A percentile compares a stretch with the other conserved stretches of the same genome.
phyloP scores from a whole-genome alignment of 345 rosid species.

The Anastatica hierochuntica region DNA sequence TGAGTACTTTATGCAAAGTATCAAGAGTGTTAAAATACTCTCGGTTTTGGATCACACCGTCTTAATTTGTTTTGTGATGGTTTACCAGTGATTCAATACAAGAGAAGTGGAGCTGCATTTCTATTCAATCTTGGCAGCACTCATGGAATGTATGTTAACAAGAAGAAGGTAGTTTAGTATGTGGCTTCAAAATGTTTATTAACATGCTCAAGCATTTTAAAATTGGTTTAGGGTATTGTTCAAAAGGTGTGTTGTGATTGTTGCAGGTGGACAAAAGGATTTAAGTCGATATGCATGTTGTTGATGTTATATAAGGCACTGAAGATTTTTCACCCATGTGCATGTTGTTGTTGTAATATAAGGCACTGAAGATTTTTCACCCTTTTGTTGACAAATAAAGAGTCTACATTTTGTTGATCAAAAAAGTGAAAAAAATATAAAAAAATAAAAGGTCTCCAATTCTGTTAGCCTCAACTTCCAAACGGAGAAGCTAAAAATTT shows the following conservation, averaged over 20 bases:
- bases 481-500: too few relatives aligned
- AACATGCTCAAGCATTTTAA: background rate
- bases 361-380: too few relatives aligned
- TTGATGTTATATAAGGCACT: too few relatives aligned
- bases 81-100: conserved; percentile 74
- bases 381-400: too few relatives aligned
- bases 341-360: conserved; percentile 91
- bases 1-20: conserved; percentile 6
- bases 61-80: too few relatives aligned
- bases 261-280: conserved; percentile 52
- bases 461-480: too few relatives aligned
- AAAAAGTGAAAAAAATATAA: too few relatives aligned
- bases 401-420: too few relatives aligned
- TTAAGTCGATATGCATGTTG: conserved; percentile 68
- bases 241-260: conserved; percentile 7
- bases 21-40: background rate
- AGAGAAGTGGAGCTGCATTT: conserved; percentile 67
- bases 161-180: conserved; percentile 44
- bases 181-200: background rate
- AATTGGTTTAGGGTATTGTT: too few relatives aligned
- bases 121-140: conserved; percentile 80
- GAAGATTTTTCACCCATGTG: too few relatives aligned
- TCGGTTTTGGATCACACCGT: background rate
- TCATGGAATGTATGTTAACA: conserved; percentile 75
- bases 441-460: too few relatives aligned